A percentile compares a stretch with the other conserved stretches of the same genome.
Evolutionary conservation across 805 yeast species (phyloP).

Genomic region (Saccharomycopsis microspora): DNA sequence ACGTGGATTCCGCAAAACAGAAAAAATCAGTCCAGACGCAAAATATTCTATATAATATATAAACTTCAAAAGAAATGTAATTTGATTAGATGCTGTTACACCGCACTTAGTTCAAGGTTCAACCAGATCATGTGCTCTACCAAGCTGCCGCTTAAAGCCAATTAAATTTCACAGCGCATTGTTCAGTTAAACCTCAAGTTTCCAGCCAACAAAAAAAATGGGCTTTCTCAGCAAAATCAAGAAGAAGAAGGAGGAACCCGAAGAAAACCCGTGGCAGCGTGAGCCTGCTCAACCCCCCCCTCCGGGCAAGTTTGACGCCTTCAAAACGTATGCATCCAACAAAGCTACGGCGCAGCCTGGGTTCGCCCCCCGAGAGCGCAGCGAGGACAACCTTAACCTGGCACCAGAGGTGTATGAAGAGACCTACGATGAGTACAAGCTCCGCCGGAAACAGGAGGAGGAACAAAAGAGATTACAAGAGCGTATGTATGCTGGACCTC

Average conservation of each 20-base stretch:
- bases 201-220: background rate
- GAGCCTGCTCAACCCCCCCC: background rate
- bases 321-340: constrained; percentile 4
- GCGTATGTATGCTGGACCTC: background rate
- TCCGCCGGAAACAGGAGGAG: constrained; percentile 5
- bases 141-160: no score
- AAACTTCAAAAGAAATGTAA: no score
- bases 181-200: background rate
- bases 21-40: no score
- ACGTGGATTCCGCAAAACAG: no score
- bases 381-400: background rate
- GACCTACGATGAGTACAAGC: constrained; percentile 14
- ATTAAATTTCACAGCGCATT: no score
- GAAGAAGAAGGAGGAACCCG: constrained; percentile 3
- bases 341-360: background rate
- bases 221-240: constrained; percentile 5
- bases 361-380: background rate
- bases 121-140: no score
- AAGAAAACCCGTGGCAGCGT: background rate
- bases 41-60: no score
- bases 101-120: no score
- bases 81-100: no score
- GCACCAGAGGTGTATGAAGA: constrained; percentile 9
- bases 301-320: constrained; percentile 8
- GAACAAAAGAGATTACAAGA: background rate